A percentile compares a stretch with the other conserved stretches of the same genome.
phyloP scores from a whole-genome alignment of 257 asterid species.

The Gardenia jasminoides region DNA sequence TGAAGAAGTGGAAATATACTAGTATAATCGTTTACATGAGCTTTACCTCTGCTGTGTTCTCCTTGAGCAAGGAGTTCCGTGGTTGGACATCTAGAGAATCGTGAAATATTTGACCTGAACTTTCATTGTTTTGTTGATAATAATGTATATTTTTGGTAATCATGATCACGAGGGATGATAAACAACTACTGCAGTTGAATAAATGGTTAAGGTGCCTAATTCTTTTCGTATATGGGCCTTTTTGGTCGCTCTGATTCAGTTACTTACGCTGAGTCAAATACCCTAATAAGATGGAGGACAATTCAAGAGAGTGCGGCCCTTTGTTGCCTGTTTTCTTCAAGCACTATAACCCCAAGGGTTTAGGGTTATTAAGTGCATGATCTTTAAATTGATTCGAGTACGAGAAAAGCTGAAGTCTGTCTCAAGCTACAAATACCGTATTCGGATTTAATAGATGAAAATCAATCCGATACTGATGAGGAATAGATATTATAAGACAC shows the following conservation, averaged over 20 bases:
- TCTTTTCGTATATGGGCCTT: too few relatives aligned
- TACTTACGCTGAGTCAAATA: too few relatives aligned
- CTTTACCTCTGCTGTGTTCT: neutral
- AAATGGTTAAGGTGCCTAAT: neutral
- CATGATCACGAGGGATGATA: neutral
- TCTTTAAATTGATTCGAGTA: neutral
- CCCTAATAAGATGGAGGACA: too few relatives aligned
- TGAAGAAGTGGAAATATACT: neutral
- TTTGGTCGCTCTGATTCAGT: too few relatives aligned
- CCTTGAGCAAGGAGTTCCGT: neutral
- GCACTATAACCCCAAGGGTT: neutral
- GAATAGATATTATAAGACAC: neutral
- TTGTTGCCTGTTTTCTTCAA: neutral
- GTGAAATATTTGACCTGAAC: neutral
- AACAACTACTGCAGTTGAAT: neutral
- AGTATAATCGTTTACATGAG: too few relatives aligned
- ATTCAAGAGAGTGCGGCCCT: too few relatives aligned
- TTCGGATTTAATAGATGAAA: neutral
- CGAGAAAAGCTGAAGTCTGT: neutral
- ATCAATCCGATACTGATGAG: neutral
- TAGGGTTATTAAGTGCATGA: neutral
- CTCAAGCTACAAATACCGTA: neutral
- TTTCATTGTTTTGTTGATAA: neutral
- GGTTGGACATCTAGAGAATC: neutral
- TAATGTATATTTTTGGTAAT: neutral